Evolutionary conservation across 2,329 filamentous ascomycete genomes (phyloP).

Genomic region (Alternaria arborescens): DNA sequence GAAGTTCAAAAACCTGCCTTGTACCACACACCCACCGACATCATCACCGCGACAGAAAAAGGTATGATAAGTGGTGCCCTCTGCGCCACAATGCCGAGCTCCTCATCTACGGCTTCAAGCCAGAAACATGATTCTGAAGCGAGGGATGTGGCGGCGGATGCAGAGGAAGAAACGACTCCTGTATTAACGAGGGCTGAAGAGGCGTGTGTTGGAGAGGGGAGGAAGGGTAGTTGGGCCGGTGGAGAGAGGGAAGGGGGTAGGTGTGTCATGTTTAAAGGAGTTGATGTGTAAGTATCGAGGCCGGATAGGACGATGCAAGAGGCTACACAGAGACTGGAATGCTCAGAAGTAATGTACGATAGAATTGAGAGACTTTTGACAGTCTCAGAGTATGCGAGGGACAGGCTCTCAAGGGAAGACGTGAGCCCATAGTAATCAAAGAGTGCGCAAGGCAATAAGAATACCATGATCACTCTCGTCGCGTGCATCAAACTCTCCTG

Average conservation of each 20-base stretch:
- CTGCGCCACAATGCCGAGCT: slow-evolving; percentile 11
- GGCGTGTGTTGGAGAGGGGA: slow-evolving; percentile 14
- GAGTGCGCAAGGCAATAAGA: background rate
- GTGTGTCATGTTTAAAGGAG: slow-evolving; percentile 34
- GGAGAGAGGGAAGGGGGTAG: slow-evolving; percentile 12
- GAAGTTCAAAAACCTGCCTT: background rate
- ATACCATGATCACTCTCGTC: background rate
- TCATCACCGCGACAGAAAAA: slow-evolving; percentile 33
- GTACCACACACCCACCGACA: slow-evolving; percentile 8
- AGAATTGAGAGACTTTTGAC: background rate
- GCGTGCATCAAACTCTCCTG: slow-evolving; percentile 2
- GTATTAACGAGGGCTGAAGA: slow-evolving; percentile 20
- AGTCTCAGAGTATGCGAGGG: background rate
- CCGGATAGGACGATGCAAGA: background rate
- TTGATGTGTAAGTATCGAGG: slow-evolving; percentile 17
- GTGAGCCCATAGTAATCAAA: background rate
- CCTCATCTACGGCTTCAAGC: background rate
- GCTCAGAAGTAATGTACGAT: background rate
- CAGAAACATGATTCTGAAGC: background rate
- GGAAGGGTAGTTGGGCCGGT: slow-evolving; percentile 3
- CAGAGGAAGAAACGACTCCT: too few relatives aligned
- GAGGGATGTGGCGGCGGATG: background rate
- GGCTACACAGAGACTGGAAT: background rate
- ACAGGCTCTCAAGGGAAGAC: background rate
- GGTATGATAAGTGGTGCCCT: slow-evolving; percentile 26